Conservation (phyloP, 345 rosid genomes). For the Linum tenue region DNA sequence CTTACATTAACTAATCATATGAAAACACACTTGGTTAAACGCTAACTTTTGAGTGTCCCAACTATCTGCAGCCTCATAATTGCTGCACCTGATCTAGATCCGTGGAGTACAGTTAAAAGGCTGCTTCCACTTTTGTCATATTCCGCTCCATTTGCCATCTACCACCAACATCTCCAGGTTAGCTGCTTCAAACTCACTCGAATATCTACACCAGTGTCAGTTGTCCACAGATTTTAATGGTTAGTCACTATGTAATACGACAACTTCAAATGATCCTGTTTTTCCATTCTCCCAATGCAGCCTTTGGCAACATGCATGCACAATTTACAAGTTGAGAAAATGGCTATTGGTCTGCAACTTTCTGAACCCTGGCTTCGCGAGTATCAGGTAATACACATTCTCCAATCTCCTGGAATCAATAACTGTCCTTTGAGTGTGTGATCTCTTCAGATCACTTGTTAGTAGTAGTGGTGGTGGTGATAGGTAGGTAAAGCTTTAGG, state of each 20-base stretch:
- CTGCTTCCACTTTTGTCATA: slow-evolving; percentile 61
- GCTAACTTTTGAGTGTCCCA: slow-evolving; percentile 1
- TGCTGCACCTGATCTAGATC: slow-evolving; percentile 78
- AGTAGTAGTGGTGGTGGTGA: no score
- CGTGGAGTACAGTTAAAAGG: slow-evolving; percentile 60
- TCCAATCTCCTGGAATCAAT: neutral
- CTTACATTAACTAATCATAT: slow-evolving; percentile 1
- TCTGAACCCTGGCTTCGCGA: slow-evolving; percentile 97
- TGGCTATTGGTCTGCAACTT: slow-evolving; percentile 81
- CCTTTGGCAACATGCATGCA: slow-evolving; percentile 88
- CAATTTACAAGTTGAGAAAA: slow-evolving; percentile 60
- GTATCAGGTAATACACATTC: slow-evolving; percentile 48
- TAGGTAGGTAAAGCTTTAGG: no score
- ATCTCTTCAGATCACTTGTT: no score
- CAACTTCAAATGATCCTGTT: neutral
- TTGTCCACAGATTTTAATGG: neutral
- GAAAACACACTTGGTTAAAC: neutral
- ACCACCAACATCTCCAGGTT: slow-evolving; percentile 93
- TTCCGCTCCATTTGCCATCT: slow-evolving; percentile 87
- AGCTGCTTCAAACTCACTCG: slow-evolving; percentile 1
- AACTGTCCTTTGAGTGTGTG: no score
- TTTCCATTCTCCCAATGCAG: slow-evolving; percentile 24
- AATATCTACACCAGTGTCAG: neutral
- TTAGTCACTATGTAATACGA: no score
- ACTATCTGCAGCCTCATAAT: slow-evolving; percentile 54